Conservation (phyloP, 805 yeast species). For the Candida gorgasii region DNA sequence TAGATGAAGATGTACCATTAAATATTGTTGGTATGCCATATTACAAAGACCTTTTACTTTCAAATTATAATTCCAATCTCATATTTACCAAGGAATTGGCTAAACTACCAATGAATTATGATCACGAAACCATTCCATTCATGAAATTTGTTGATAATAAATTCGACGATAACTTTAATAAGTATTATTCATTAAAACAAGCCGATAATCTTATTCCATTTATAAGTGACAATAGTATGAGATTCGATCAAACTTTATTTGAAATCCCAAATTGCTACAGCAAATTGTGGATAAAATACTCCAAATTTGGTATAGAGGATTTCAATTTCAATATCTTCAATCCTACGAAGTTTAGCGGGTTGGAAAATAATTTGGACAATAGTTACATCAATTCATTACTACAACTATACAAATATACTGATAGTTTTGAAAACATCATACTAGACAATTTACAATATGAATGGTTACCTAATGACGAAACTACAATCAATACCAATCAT, state of each 20-base stretch:
- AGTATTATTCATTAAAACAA: conserved; percentile 15
- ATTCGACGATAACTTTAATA: conserved; percentile 15
- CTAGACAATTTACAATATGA: conserved; percentile 52
- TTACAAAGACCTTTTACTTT: conserved; percentile 71
- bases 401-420: conserved; percentile 77
- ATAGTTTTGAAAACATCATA: conserved; percentile 68
- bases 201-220: conserved; percentile 13
- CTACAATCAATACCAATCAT: conserved; percentile 24
- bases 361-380: conserved; percentile 85
- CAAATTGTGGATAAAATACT: conserved; percentile 74
- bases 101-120: conserved; percentile 46
- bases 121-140: conserved; percentile 18
- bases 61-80: conserved; percentile 73
- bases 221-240: conserved; percentile 14
- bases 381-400: conserved; percentile 71
- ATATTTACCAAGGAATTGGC: conserved; percentile 63
- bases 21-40: conserved; percentile 83
- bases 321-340: conserved; percentile 90
- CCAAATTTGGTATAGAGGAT: conserved; percentile 89
- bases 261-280: conserved; percentile 72
- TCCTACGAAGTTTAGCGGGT: conserved; percentile 66
- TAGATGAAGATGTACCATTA: conserved; percentile 56
- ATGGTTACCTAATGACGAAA: conserved; percentile 44
- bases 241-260: conserved; percentile 13
- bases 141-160: conserved; percentile 16